Base-by-base conservation (phyloP, 768 basidiomycete species). In the Agrocybe chaxingu region DNA sequence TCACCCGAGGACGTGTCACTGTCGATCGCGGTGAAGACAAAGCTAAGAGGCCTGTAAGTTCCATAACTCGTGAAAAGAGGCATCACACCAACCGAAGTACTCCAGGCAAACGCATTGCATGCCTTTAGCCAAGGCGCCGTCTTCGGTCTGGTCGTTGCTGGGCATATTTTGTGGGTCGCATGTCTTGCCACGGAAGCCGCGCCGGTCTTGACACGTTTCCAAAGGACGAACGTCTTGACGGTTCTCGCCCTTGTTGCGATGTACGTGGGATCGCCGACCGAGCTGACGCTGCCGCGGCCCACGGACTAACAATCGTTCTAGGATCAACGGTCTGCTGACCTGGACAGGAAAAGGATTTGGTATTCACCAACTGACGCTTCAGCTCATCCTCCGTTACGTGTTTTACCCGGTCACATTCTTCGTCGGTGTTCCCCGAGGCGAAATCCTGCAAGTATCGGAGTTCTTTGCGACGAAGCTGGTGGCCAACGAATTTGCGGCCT, bases 341-440 rank as follows among this genome's bases (percentile, higher is more conserved):
- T 95, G 91, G 92, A 79, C 92, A 63, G 92, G 92, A 31, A 79
- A 76, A 52, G 91, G 89, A 45, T 92, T 93, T 61, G 89, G 87
- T 35, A 89, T 94, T 58, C 80, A 87, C 59, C 75, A 79, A 0
- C 80, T 95, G 47, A 94, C 92, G 2, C 75, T 97, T 24, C 84
- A 95, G 63, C 81, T 95, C 53, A 77, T 93, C 58, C 71, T 94
- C 52, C 84, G 90, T 36, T 95, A 97, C 70, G 66, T 94, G 57
- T 88, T 89, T 72, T 95, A 95, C 69, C 93, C 93, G 24, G 54
- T 96, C 54, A 80, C 88, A 1, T 92, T 92, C 75, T 82, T 92
- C 72, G 60, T 78, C 62, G 85, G 90, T 54, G 89, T 92, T 5
- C 91, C 91, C 1, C 82, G 82, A 34, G 54, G 59, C n/a, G 92